Percentiles rank a stretch among this genome's conserved stretches.
Evolutionary conservation across 2,329 filamentous ascomycete genomes (phyloP).

Genomic region (Aureobasidium sp.): DNA sequence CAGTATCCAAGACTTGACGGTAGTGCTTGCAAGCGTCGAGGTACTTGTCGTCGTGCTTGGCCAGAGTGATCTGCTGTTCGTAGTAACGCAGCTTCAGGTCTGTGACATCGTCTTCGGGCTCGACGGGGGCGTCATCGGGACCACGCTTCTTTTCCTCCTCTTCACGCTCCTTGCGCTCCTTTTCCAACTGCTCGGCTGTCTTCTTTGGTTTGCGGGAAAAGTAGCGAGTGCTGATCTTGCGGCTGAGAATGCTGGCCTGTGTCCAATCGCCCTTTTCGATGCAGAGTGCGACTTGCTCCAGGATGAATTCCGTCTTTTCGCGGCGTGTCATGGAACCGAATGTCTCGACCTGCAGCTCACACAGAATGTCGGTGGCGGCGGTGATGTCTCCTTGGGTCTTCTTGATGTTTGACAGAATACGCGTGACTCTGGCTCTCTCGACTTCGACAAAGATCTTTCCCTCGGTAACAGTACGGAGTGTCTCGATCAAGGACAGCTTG

Average conservation of each 20-base stretch:
- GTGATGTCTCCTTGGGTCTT: constrained; percentile 88
- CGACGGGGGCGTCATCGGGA: constrained; percentile 66
- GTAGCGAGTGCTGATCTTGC: constrained; percentile 95
- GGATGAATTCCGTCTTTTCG: constrained; percentile 98
- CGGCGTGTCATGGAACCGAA: constrained; percentile 96
- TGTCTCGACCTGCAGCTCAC: constrained; percentile 96
- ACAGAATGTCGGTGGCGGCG: constrained; percentile 83
- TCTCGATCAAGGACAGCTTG: constrained; percentile 91
- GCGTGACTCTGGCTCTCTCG: constrained; percentile 89
- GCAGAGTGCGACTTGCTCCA: constrained; percentile 88
- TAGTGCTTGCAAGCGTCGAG: constrained; percentile 98
- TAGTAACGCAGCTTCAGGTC: constrained; percentile 94
- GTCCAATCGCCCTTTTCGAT: constrained; percentile 96
- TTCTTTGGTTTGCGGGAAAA: constrained; percentile 86
- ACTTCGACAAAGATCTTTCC: constrained; percentile 99
- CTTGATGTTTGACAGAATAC: constrained; percentile 94
- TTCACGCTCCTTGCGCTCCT: constrained; percentile 76
- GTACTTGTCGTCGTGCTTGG: constrained; percentile 96
- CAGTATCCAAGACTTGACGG: constrained; percentile 90
- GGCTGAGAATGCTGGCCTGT: constrained; percentile 83
- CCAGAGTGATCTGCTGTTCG: constrained; percentile 90
- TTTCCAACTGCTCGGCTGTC: constrained; percentile 78
- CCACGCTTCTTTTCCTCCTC: constrained; percentile 75
- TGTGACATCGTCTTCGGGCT: constrained; percentile 80
- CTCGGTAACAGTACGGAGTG: constrained; percentile 89